Base-by-base conservation (phyloP, 2,329 filamentous ascomycete genomes). In the Talaromyces sp. region DNA sequence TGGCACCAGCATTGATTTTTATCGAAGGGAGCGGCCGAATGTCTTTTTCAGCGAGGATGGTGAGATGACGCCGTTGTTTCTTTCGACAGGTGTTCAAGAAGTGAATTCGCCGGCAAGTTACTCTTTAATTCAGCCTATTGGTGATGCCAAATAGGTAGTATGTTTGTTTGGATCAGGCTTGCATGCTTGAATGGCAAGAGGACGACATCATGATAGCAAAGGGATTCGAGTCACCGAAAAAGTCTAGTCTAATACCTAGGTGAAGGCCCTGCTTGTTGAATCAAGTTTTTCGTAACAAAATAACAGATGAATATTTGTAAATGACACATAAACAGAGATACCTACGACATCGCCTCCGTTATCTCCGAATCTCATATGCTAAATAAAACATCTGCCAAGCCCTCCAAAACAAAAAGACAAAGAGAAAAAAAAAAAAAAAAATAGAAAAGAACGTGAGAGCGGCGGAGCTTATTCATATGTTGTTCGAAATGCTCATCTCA, bases 1-100 rank as follows among this genome's bases (percentile, higher is more conserved):
- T 56, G 78, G 78, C 0, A 65, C 65, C 0, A 63, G 54, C 20
- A 66, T 69, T 39, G 65, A 70, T 3, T 77, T 74, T 32, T 75
- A 76, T 46, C 68, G 79, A 2, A 62, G 79, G 11, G 79, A 81
- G 56, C 64, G 79, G 2, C 77, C 79, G 0, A 79, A 80, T 67
- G 43, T 82, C 4, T 78, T 75, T 47, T 80, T 81, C 16, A 79
- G 76, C 51, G 64, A 72, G 1, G 78, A 81, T 52, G 74, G 74
- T 0, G 51, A 71, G n/a, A 68, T 78, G 68, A 77, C 69, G 13
- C 78, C 79, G 2, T 54, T 82, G 37, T 79, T 79, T 48, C 45
- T 81, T 53, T 65, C 74, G 1, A 81, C 72, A 30, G 79, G 79
- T 0, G 78, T 82, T 29, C 78, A 81, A 52, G 72, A 74, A 52